These are phyloP conservation scores for Schizochytrium sp. DNA, from an alignment of 108 stramenopile species.

Conservation along the genomic window DNA sequence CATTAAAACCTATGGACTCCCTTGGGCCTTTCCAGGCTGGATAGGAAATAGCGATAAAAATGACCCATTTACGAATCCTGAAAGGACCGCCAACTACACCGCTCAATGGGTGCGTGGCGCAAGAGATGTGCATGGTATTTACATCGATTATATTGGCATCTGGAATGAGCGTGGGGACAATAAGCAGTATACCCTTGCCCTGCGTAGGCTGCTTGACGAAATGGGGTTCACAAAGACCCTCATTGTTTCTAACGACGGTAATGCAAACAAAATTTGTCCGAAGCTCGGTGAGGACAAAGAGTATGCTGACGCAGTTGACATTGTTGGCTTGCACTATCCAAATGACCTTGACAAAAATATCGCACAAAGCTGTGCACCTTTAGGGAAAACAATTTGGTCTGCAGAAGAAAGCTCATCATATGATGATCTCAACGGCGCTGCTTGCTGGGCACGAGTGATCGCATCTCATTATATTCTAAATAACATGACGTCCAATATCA, in stretches of 20 bases:
- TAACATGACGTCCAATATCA: conserved; percentile 27
- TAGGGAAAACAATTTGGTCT: background rate
- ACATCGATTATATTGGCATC: conserved; percentile 50
- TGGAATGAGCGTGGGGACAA: conserved; percentile 32
- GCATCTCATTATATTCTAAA: background rate
- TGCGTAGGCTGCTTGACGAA: background rate
- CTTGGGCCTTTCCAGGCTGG: conserved; percentile 50
- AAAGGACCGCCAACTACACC: conserved; percentile 32
- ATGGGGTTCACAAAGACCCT: background rate
- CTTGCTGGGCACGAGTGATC: conserved; percentile 18
- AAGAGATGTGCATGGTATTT: background rate
- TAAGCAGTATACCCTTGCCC: background rate
- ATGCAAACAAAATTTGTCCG: background rate
- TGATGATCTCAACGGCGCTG: conserved; percentile 16
- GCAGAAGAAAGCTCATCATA: background rate
- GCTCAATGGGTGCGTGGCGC: conserved; percentile 19
- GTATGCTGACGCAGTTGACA: background rate
- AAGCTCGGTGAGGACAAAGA: background rate
- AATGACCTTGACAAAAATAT: background rate
- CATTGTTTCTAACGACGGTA: conserved; percentile 22
- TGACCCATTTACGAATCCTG: background rate
- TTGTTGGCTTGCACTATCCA: conserved; percentile 47
- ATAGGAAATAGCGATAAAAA: background rate
- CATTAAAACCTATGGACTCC: conserved; percentile 48
- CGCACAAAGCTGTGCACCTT: no score